Percentiles rank a stretch among this genome's conserved stretches.
phyloP scores from a whole-genome alignment of 2,329 filamentous ascomycete species.

The Penicillium sclerotigenum region DNA sequence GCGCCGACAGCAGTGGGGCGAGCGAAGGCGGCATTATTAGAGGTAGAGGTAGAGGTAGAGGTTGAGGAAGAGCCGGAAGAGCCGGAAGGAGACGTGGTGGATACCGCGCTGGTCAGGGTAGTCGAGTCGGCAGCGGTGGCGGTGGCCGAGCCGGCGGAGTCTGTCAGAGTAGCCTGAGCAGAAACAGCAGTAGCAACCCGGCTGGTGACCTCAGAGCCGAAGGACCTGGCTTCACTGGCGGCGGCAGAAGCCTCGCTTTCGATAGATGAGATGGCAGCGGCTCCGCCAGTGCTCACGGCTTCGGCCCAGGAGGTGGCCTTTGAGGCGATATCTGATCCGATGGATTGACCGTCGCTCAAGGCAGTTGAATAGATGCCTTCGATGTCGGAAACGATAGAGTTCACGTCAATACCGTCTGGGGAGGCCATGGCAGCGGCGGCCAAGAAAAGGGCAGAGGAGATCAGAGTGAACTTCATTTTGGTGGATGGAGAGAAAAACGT shows the following conservation, averaged over 20 bases:
- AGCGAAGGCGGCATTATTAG: conserved; percentile 20
- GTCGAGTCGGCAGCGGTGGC: conserved; percentile 15
- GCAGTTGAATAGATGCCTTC: not conserved
- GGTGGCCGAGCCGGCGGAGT: conserved; percentile 19
- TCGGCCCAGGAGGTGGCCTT: conserved; percentile 10
- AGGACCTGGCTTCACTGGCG: conserved; percentile 15
- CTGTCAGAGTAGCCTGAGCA: conserved; percentile 18
- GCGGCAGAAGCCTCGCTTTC: conserved; percentile 14
- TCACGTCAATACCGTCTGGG: conserved; percentile 15
- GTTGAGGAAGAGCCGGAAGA: conserved; percentile 9
- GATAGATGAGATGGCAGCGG: conserved; percentile 16
- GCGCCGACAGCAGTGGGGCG: conserved; percentile 23
- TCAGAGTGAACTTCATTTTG: conserved; percentile 30
- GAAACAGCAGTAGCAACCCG: conserved; percentile 11
- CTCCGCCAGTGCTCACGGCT: conserved; percentile 12
- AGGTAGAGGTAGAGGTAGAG: conserved; percentile 7
- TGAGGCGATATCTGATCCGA: conserved; percentile 14
- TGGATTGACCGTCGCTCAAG: conserved; percentile 3
- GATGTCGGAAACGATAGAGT: conserved; percentile 16
- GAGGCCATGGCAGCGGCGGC: conserved; percentile 22
- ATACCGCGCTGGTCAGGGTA: conserved; percentile 10
- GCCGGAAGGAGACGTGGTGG: conserved; percentile 5
- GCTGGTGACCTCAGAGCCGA: conserved; percentile 16
- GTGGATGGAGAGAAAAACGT: not conserved
- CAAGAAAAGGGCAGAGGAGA: conserved; percentile 26